Conservation (phyloP, 169 alveolate genomes). For the Hepatocystis sp. region DNA sequence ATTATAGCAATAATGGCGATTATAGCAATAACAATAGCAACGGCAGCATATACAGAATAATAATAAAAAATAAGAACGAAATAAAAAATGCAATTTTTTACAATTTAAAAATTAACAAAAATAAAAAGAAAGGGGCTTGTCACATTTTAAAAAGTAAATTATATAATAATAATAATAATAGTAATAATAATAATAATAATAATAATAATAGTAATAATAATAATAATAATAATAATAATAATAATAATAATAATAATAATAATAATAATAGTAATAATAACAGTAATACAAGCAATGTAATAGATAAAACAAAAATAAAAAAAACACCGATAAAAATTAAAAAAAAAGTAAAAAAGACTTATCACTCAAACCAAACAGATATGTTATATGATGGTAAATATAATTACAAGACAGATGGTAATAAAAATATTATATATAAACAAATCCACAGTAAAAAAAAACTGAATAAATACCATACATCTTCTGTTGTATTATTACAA, state of each 20-base stretch:
- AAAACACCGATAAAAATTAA: conserved; percentile 17
- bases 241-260: too few species aligned
- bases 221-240: too few species aligned
- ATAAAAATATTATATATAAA: too few species aligned
- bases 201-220: too few species aligned
- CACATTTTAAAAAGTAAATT: conserved; percentile 5
- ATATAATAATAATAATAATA: too few species aligned
- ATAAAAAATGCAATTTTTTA: conserved; percentile 1
- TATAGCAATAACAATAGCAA: neutral
- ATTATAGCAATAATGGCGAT: neutral
- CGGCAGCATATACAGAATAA: neutral
- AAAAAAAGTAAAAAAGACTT: conserved; percentile 1
- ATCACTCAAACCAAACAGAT: conserved; percentile 17
- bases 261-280: too few species aligned
- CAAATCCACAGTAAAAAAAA: too few species aligned
- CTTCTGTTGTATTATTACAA: too few species aligned
- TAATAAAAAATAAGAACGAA: conserved; percentile 14
- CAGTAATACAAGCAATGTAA: neutral
- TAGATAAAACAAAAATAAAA: conserved; percentile 11
- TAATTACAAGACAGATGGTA: neutral
- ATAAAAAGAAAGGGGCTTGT: conserved; percentile 20
- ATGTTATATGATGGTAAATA: too few species aligned
- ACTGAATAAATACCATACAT: too few species aligned
- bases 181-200: too few species aligned
- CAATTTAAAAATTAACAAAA: conserved; percentile 23